These are phyloP conservation scores for Lasiodiplodia theobromae DNA, from an alignment of 2,329 filamentous ascomycete species.

Conservation along the genomic window DNA sequence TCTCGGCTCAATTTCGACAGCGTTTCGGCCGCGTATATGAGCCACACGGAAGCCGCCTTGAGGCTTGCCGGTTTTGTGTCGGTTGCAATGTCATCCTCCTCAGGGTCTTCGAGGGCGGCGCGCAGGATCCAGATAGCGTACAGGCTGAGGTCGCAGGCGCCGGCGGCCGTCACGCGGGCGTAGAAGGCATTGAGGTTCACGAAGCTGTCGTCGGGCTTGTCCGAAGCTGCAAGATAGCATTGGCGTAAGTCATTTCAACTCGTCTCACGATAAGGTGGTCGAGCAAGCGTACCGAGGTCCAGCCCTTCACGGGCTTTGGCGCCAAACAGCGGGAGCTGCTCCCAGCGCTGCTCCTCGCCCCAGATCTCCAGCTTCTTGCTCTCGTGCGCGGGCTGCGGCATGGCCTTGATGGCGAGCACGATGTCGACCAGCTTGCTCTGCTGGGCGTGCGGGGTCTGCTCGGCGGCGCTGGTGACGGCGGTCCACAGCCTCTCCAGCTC, in stretches of 20 bases:
- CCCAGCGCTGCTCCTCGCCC: conserved; percentile 21
- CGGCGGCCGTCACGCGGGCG: conserved; percentile 25
- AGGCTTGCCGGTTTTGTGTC: background rate
- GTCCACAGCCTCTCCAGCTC: conserved; percentile 18
- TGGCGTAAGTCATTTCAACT: background rate
- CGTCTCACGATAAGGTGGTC: background rate
- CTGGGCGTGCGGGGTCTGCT: conserved; percentile 17
- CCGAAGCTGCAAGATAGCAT: background rate
- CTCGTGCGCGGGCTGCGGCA: conserved; percentile 16
- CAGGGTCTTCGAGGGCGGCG: conserved; percentile 28
- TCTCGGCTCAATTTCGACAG: conserved; percentile 16
- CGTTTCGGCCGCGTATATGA: conserved; percentile 18
- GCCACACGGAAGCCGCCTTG: conserved; percentile 19
- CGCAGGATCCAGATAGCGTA: conserved; percentile 31
- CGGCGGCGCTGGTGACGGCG: conserved; percentile 14
- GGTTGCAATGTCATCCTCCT: background rate
- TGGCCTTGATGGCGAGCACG: conserved; percentile 10
- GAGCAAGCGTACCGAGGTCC: conserved; percentile 13
- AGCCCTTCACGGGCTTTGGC: conserved; percentile 16
- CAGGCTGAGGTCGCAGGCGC: conserved; percentile 24
- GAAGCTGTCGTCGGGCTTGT: conserved; percentile 11
- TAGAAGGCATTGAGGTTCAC: conserved; percentile 29
- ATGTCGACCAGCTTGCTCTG: conserved; percentile 23
- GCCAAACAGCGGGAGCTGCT: conserved; percentile 25
- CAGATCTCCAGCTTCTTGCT: conserved; percentile 20